Evolutionary conservation across 2,329 filamentous ascomycete genomes (phyloP).

Genomic region (Tolypocladium ovalisporum): DNA sequence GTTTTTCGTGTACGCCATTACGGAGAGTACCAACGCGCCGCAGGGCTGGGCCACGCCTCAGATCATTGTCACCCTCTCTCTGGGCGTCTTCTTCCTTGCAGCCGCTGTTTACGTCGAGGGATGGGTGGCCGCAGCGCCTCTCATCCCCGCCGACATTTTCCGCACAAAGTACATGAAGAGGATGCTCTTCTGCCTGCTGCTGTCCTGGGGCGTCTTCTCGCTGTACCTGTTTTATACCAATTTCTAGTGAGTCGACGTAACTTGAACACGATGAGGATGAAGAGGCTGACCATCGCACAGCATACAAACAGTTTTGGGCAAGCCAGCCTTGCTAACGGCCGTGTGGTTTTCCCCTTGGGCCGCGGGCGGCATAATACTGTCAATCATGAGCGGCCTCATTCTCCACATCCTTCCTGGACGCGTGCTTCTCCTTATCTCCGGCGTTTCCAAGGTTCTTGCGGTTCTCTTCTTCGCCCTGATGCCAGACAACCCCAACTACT

Average conservation of each 20-base stretch:
- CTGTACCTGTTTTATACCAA: constrained; percentile 53
- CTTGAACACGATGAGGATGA: constrained; percentile 2
- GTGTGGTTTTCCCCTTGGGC: constrained; percentile 50
- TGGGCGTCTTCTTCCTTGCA: constrained; percentile 42
- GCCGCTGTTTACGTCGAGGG: constrained; percentile 53
- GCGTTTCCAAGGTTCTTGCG: constrained; percentile 36
- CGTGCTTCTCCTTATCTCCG: constrained; percentile 40
- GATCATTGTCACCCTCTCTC: constrained; percentile 45
- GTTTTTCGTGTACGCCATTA: constrained; percentile 58
- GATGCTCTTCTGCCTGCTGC: constrained; percentile 42
- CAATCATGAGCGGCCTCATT: constrained; percentile 39
- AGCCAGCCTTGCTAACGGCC: constrained; percentile 41
- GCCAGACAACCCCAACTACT: constrained; percentile 42
- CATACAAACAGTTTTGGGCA: constrained; percentile 41
- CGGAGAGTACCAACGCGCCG: constrained; percentile 51
- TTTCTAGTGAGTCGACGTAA: constrained; percentile 40
- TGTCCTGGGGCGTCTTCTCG: constrained; percentile 42
- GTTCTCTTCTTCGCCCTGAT: constrained; percentile 45
- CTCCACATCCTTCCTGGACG: constrained; percentile 45
- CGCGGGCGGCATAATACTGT: constrained; percentile 46
- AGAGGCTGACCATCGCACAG: constrained; percentile 13
- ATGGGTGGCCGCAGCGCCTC: constrained; percentile 47
- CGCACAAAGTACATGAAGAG: constrained; percentile 49
- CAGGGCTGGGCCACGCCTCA: constrained; percentile 54
- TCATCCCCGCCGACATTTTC: constrained; percentile 55